Evolutionary conservation across 2,329 filamentous ascomycete species (phyloP).

Genomic region (Aspergillus ibericus): DNA sequence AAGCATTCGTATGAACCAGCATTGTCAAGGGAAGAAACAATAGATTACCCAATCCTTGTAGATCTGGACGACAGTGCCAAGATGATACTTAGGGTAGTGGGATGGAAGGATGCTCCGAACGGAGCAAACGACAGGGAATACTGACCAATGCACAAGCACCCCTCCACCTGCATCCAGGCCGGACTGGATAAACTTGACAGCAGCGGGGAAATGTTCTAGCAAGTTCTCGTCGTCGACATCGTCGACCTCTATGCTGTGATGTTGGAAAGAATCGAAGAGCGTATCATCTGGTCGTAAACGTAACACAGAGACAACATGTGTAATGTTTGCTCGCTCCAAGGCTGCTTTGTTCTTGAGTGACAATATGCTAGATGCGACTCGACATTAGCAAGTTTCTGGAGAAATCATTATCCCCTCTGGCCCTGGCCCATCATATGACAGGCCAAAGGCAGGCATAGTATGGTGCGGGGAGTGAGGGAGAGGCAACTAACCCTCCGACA

Average conservation of each 20-base stretch:
- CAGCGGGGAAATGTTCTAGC: constrained; percentile 73
- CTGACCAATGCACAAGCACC: constrained; percentile 71
- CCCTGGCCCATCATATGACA: not conserved
- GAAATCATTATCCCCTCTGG: not conserved
- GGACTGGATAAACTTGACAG: constrained; percentile 79
- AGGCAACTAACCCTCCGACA: constrained; percentile 67
- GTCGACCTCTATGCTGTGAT: constrained; percentile 80
- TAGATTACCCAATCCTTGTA: not conserved
- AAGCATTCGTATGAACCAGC: no score
- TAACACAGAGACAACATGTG: constrained; percentile 84
- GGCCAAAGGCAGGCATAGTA: constrained; percentile 2
- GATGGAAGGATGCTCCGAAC: not conserved
- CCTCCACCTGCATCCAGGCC: constrained; percentile 63
- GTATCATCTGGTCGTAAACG: constrained; percentile 59
- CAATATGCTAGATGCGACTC: constrained; percentile 64
- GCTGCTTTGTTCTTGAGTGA: constrained; percentile 70
- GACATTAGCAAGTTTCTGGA: constrained; percentile 6
- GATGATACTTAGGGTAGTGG: not conserved
- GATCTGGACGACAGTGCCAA: not conserved
- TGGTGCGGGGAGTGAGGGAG: constrained; percentile 5
- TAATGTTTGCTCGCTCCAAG: constrained; percentile 73
- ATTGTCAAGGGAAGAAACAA: not conserved
- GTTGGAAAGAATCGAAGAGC: constrained; percentile 64
- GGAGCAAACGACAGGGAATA: not conserved
- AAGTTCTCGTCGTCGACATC: constrained; percentile 89